Base-by-base conservation (phyloP, 768 basidiomycete species). In the Russula olivacea region DNA sequence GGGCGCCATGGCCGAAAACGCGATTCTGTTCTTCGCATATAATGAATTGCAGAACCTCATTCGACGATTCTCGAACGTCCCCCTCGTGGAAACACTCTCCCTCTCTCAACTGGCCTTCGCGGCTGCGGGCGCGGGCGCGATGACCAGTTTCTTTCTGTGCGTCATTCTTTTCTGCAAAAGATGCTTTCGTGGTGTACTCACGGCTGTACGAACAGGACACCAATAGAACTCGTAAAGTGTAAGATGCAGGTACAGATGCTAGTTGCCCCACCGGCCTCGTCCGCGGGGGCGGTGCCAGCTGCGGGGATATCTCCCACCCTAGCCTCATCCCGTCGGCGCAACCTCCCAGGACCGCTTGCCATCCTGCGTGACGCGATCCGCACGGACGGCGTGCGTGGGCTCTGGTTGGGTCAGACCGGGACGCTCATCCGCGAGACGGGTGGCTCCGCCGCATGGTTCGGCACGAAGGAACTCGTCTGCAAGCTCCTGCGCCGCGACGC, bases 211-310 rank as follows among this genome's bases (percentile, higher is more conserved):
- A 28, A 36, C 69, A 93, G 91, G 32, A 97, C 94, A 0, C 95
- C 95, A 1, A 87, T 98, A 61, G 95, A 97, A 70, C 86, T 97
- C 54, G 84, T 98, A 62, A 97, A 98, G 75, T 97, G 93, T 77
- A 92, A 93, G 74, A 96, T 98, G 93, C 95, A 97, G 73, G 95
- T 97, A 2, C 93, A 96, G 71, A 88, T 92, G 83, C 83, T 96
- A 23, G 75, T 80, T 21, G 63, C 74, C n/a, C 60, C 75, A 9
- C 60, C 62, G 32, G 45, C 66, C 9, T 61, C 71, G 12, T n/a
- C 68, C 1, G 60, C 66, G 12, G 11, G 68, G 17, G 11, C 63
- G 3, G 40, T 40, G 15, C 5, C 64, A 30, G 82, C 87, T 0
- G 86, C 89, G 8, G 25, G 70, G 21, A 25, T 61, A 4, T 40